These are phyloP conservation scores for Fonsecaea erecta DNA, from an alignment of 2,329 filamentous ascomycete species.

Conservation along the genomic window DNA sequence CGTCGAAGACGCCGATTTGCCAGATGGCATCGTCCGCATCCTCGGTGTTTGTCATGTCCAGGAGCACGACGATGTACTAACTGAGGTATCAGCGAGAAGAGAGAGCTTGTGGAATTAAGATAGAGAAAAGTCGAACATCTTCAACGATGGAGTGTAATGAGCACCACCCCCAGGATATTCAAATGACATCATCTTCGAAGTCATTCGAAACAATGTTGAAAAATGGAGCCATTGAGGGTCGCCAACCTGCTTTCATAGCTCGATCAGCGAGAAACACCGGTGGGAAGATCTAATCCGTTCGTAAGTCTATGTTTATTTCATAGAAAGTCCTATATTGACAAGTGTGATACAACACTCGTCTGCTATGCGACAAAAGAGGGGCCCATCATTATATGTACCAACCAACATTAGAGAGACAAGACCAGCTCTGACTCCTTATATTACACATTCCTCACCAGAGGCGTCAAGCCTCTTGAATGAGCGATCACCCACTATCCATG, in stretches of 20 bases:
- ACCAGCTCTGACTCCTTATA: not conserved
- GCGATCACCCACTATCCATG: constrained; percentile 13
- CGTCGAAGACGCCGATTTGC: constrained; percentile 66
- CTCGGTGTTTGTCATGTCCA: not conserved
- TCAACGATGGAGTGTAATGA: not conserved
- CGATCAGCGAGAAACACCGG: not conserved
- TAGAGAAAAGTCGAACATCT: not conserved
- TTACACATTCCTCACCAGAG: not conserved
- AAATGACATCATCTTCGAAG: not conserved
- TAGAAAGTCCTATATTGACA: not conserved
- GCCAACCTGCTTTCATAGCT: not conserved
- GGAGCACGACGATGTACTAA: not conserved
- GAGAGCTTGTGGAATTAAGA: not conserved
- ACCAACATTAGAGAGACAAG: not conserved
- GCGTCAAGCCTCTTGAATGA: not conserved
- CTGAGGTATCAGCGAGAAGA: not conserved
- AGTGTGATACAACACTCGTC: not conserved
- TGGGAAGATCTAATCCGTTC: not conserved
- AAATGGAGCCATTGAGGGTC: not conserved
- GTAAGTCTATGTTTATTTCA: not conserved
- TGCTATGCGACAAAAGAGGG: not conserved
- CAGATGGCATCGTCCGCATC: constrained; percentile 45
- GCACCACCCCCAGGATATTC: not conserved
- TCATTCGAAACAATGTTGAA: not conserved
- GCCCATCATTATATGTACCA: not conserved